These are phyloP conservation scores for Colletotrichum sp. DNA, from an alignment of 2,329 filamentous ascomycete genomes.

Conservation along the genomic window DNA sequence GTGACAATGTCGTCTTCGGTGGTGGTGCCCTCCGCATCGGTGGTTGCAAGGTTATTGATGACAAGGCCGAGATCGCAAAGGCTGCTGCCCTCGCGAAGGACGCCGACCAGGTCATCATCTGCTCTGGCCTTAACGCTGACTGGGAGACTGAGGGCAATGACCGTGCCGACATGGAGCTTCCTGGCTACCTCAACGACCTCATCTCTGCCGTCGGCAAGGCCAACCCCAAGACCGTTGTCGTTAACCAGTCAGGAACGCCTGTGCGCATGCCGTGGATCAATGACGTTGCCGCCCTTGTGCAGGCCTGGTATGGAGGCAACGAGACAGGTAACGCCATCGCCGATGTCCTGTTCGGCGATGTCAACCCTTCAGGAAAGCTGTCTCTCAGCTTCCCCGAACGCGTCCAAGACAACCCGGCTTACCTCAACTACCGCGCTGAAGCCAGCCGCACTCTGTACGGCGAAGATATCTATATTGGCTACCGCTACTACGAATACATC, in stretches of 20 bases:
- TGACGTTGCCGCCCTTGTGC: conserved; percentile 60
- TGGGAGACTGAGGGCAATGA: conserved; percentile 78
- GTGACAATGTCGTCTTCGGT: conserved; percentile 56
- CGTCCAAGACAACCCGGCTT: conserved; percentile 71
- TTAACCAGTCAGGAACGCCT: conserved; percentile 75
- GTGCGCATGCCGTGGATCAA: conserved; percentile 68
- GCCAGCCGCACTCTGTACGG: conserved; percentile 71
- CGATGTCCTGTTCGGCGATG: conserved; percentile 71
- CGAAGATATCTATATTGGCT: conserved; percentile 76
- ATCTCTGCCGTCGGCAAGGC: conserved; percentile 68
- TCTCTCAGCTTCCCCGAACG: conserved; percentile 71
- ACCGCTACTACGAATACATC: conserved; percentile 72
- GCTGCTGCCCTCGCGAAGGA: conserved; percentile 71
- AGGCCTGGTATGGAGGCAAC: conserved; percentile 82
- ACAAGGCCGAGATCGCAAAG: conserved; percentile 64
- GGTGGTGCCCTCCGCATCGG: conserved; percentile 68
- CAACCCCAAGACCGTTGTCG: conserved; percentile 69
- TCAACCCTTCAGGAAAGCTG: conserved; percentile 75
- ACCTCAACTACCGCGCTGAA: conserved; percentile 70
- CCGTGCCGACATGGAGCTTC: conserved; percentile 74
- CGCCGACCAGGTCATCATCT: conserved; percentile 79
- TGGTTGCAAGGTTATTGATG: conserved; percentile 61
- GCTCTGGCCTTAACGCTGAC: conserved; percentile 73
- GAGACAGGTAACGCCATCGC: conserved; percentile 77
- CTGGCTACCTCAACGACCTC: conserved; percentile 69